Evolutionary conservation across 331 rosid genomes (phyloP).

Genomic region (Prunus yedoensis): DNA sequence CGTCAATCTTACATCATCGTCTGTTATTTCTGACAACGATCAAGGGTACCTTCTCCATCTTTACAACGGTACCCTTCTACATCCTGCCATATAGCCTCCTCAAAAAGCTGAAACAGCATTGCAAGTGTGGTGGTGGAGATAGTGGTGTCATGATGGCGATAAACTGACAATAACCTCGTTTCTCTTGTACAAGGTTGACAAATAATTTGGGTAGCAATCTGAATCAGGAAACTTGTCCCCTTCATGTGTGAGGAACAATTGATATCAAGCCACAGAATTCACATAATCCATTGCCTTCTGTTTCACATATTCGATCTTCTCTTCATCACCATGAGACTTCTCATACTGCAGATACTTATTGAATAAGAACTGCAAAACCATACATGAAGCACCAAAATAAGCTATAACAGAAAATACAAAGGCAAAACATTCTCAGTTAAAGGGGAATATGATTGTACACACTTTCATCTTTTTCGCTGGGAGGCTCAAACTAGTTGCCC

Average conservation of each 20-base stretch:
- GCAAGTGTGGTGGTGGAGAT: neutral
- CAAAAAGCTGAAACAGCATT: neutral
- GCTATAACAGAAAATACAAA: neutral
- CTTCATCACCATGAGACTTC: conserved; percentile 72
- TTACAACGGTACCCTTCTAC: neutral
- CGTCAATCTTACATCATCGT: neutral
- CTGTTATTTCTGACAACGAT: neutral
- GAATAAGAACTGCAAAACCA: conserved; percentile 71
- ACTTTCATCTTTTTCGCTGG: conserved; percentile 92
- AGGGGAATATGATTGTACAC: conserved; percentile 12
- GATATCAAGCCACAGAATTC: conserved; percentile 49
- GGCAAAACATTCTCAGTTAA: conserved; percentile 3
- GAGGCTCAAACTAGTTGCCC: conserved; percentile 85
- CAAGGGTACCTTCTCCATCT: neutral
- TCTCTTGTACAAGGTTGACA: neutral
- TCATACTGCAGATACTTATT: conserved; percentile 81
- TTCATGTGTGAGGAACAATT: neutral
- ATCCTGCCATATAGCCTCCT: neutral
- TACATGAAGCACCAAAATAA: conserved; percentile 16
- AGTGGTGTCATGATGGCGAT: neutral
- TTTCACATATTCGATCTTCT: conserved; percentile 70
- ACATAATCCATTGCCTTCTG: conserved; percentile 80
- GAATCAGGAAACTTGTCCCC: neutral
- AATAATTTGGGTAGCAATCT: conserved; percentile 5
- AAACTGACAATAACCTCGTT: neutral